Evolutionary conservation across 768 basidiomycete genomes (phyloP).

Genomic region (Psilocybe azurescens): DNA sequence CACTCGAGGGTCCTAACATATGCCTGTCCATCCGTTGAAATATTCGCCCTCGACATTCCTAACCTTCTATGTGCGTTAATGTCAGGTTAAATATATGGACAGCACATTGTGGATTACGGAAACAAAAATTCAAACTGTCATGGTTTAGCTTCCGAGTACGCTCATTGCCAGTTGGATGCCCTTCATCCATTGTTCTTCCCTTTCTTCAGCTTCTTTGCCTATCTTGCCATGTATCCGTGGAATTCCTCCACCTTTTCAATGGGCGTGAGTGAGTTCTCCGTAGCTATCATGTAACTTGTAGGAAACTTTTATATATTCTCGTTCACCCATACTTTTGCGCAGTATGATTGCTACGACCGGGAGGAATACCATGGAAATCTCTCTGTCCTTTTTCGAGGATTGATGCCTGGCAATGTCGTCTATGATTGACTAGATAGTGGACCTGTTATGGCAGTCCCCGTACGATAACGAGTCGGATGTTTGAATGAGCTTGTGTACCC

Average conservation of each 20-base stretch:
- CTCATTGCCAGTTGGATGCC: neutral
- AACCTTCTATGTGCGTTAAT: too few species aligned
- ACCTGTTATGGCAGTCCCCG: neutral
- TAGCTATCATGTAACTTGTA: neutral
- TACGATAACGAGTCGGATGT: neutral
- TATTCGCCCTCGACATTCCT: too few species aligned
- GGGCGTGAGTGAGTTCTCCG: neutral
- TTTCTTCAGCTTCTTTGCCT: neutral
- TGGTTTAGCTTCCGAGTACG: too few species aligned
- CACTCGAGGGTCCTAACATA: too few species aligned
- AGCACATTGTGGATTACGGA: too few species aligned
- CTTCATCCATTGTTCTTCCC: neutral
- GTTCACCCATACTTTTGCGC: neutral
- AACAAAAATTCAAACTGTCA: too few species aligned
- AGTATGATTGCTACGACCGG: neutral
- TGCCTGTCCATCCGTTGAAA: too few species aligned
- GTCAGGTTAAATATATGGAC: too few species aligned
- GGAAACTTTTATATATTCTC: neutral
- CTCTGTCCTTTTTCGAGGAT: neutral
- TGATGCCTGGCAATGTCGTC: neutral
- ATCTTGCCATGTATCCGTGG: neutral
- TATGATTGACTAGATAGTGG: neutral
- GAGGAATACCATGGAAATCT: neutral
- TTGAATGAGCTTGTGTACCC: neutral
- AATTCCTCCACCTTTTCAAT: neutral